These are phyloP conservation scores for Pleurotus cornucopiae DNA, from an alignment of 768 basidiomycete genomes.

Conservation along the genomic window DNA sequence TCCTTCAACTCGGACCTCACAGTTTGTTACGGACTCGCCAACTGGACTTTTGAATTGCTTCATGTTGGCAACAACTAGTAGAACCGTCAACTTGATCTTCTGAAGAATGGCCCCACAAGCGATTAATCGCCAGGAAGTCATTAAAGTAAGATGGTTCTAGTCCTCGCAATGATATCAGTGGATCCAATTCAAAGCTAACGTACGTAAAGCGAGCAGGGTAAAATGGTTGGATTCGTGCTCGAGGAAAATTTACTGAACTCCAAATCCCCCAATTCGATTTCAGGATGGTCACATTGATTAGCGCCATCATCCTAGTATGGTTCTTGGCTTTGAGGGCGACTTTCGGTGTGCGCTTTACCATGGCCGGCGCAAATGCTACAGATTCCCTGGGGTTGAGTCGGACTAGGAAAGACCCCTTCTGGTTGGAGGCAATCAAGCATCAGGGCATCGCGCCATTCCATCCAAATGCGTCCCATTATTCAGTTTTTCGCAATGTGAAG, in stretches of 20 bases:
- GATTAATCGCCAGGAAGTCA: too few relatives aligned
- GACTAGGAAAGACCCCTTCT: conserved; percentile 54
- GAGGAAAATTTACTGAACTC: neutral
- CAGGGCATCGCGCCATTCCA: conserved; percentile 69
- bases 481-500: conserved; percentile 79
- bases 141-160: too few relatives aligned
- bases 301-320: neutral
- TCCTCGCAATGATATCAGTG: too few relatives aligned
- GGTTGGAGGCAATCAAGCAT: conserved; percentile 68
- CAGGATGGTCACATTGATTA: neutral
- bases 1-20: too few relatives aligned
- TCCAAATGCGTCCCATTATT: conserved; percentile 44
- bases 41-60: too few relatives aligned
- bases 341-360: neutral
- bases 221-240: neutral
- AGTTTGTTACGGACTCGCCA: too few relatives aligned
- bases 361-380: neutral
- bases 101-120: too few relatives aligned
- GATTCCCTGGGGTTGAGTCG: conserved; percentile 22
- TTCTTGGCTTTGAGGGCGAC: neutral
- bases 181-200: too few relatives aligned
- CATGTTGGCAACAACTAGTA: too few relatives aligned
- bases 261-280: neutral
- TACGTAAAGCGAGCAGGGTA: neutral
- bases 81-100: too few relatives aligned